A percentile compares a stretch with the other conserved stretches of the same genome.
phyloP scores from a whole-genome alignment of 192 early-diverging fungal species.

The Backusella morwellensis region DNA sequence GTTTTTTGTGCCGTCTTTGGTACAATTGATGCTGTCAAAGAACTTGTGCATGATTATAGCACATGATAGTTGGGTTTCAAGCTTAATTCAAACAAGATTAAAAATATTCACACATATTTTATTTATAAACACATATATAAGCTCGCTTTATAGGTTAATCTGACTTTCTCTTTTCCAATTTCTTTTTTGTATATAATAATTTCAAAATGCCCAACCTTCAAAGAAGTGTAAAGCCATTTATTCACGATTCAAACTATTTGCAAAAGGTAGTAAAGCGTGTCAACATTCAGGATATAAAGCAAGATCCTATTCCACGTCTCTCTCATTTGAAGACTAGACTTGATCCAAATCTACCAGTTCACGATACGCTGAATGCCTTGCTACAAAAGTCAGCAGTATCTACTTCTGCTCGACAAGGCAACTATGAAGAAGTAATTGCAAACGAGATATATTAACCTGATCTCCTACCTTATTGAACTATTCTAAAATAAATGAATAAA shows the following conservation, averaged over 20 bases:
- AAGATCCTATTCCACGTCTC: not conserved
- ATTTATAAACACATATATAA: not conserved
- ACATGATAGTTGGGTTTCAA: not conserved
- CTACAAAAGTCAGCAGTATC: not conserved
- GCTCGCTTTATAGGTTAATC: not conserved
- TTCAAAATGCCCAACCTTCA: not conserved
- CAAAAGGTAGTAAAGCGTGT: constrained; percentile 2
- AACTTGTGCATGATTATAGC: constrained; percentile 30
- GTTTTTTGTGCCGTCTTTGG: constrained; percentile 60
- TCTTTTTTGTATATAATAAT: not conserved
- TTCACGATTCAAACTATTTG: constrained; percentile 1
- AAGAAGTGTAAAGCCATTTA: not conserved
- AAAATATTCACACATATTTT: not conserved
- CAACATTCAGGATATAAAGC: not conserved
- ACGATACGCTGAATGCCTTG: not conserved
- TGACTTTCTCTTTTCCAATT: not conserved
- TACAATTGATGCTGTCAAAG: constrained; percentile 61
- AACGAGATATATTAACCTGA: not conserved
- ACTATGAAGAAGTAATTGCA: not conserved
- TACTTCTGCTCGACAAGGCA: not conserved
- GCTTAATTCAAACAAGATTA: not conserved
- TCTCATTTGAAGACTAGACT: not conserved
- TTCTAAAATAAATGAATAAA: not conserved
- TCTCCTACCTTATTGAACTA: not conserved
- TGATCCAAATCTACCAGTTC: not conserved